phyloP scores from a whole-genome alignment of 2,329 filamentous ascomycete species.

The Sporothrix protearum region DNA sequence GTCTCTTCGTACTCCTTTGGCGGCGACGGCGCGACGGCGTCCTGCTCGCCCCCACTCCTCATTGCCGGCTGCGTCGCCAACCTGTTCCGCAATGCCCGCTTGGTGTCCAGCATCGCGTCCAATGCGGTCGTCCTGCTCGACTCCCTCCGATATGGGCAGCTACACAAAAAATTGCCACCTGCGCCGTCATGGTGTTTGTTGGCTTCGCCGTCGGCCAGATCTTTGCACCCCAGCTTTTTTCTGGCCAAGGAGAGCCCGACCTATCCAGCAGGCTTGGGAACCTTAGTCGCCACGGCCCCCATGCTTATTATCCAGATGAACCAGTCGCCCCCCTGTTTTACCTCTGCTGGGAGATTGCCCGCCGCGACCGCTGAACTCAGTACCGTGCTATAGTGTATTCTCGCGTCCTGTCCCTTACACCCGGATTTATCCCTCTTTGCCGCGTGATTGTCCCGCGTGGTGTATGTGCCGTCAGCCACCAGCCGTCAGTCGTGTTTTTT shows the following conservation, averaged over 20 bases:
- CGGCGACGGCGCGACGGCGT: slow-evolving; percentile 28
- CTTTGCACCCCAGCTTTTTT: slow-evolving; percentile 50
- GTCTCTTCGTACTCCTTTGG: slow-evolving; percentile 16
- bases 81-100: slow-evolving; percentile 41
- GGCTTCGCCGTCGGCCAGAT: slow-evolving; percentile 58
- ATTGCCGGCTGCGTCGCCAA: slow-evolving; percentile 42
- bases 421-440: not conserved
- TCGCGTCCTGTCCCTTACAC: not conserved
- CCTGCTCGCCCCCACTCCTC: slow-evolving; percentile 25
- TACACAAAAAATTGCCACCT: slow-evolving; percentile 67
- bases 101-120: slow-evolving; percentile 41
- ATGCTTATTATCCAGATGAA: slow-evolving; percentile 47
- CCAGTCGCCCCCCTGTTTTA: slow-evolving; percentile 51
- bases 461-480: not conserved
- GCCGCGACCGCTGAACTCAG: not conserved
- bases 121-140: slow-evolving; percentile 40
- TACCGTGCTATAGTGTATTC: not conserved
- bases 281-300: slow-evolving; percentile 60
- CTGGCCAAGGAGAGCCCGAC: slow-evolving; percentile 53
- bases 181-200: slow-evolving; percentile 61
- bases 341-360: slow-evolving; percentile 20
- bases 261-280: slow-evolving; percentile 62
- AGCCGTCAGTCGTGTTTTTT: not conserved
- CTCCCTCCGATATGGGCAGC: slow-evolving; percentile 59
- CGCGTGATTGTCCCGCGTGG: not conserved